Percentiles rank a stretch among this genome's conserved stretches.
Evolutionary conservation across 2,329 filamentous ascomycete species (phyloP).

Genomic region (Aspergillus uvarum): DNA sequence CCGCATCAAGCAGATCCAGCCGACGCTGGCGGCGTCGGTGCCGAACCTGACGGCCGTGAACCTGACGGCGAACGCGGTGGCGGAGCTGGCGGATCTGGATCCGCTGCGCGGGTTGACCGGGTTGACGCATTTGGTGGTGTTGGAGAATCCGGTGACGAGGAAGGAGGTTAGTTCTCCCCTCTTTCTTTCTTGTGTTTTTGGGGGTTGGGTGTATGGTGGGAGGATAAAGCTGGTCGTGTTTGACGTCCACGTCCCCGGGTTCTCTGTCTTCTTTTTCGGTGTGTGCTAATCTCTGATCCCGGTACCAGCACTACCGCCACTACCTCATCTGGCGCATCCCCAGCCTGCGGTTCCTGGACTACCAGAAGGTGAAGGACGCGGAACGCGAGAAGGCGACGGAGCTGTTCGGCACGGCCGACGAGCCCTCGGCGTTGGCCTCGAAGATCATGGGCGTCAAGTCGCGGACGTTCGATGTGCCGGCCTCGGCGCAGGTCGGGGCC

Average conservation of each 20-base stretch:
- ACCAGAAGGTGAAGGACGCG: constrained; percentile 81
- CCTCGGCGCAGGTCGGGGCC: constrained; percentile 37
- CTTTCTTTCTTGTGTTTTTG: background rate
- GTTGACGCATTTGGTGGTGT: constrained; percentile 75
- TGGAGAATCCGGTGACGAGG: constrained; percentile 86
- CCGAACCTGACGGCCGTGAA: constrained; percentile 81
- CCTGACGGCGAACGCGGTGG: constrained; percentile 77
- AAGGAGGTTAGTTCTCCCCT: constrained; percentile 69
- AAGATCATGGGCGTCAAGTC: constrained; percentile 87
- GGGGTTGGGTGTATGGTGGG: too few relatives aligned
- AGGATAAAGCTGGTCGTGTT: too few relatives aligned
- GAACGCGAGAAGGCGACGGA: constrained; percentile 75
- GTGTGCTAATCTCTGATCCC: background rate
- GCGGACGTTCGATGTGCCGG: constrained; percentile 63
- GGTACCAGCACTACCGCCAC: constrained; percentile 76
- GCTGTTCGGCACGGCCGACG: constrained; percentile 75
- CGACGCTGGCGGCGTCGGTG: constrained; percentile 69
- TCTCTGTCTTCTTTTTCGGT: too few relatives aligned
- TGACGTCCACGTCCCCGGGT: too few relatives aligned
- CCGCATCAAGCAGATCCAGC: constrained; percentile 78
- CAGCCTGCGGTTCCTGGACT: constrained; percentile 85
- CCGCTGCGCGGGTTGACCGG: constrained; percentile 66
- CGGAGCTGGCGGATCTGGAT: constrained; percentile 84
- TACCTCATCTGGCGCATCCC: constrained; percentile 89
- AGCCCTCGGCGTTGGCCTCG: constrained; percentile 76